These are phyloP conservation scores for Trypanosoma lewisi DNA, from an alignment of 208 protist genomes.

Conservation along the genomic window DNA sequence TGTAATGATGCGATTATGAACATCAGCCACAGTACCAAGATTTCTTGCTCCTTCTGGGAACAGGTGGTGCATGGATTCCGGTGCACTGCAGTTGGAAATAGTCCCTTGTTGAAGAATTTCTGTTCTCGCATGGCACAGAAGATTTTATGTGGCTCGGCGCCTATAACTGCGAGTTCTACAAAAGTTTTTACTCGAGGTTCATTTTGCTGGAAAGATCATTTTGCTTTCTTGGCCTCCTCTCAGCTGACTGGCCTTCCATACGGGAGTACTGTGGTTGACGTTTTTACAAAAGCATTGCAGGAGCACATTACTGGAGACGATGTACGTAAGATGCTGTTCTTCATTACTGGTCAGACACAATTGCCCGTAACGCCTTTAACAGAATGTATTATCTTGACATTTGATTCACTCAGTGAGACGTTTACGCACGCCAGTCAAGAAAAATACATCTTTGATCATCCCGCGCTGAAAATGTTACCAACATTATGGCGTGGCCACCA, in stretches of 20 bases:
- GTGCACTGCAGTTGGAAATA: constrained; percentile 39
- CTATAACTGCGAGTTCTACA: not conserved
- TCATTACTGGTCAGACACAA: constrained; percentile 42
- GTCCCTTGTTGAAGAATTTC: constrained; percentile 50
- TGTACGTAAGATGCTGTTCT: constrained; percentile 41
- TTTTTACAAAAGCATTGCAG: constrained; percentile 35
- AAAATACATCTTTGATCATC: not conserved
- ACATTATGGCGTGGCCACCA: not conserved
- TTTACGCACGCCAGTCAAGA: not conserved
- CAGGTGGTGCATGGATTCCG: constrained; percentile 48
- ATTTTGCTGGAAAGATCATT: constrained; percentile 37
- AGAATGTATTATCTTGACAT: constrained; percentile 10
- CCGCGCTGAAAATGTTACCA: not conserved
- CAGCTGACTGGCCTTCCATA: constrained; percentile 11
- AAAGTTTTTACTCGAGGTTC: too few relatives aligned
- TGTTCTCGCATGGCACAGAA: constrained; percentile 51
- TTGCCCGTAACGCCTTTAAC: constrained; percentile 22
- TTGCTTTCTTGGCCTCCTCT: constrained; percentile 35
- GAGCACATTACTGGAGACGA: constrained; percentile 31
- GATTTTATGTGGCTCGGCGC: constrained; percentile 35
- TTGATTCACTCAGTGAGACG: not conserved
- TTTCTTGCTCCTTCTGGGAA: constrained; percentile 45
- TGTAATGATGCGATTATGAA: constrained; percentile 5
- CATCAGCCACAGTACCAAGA: constrained; percentile 25
- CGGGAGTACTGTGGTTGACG: constrained; percentile 22